These are phyloP conservation scores for Sanghuangporus baumii DNA, from an alignment of 1,284 basidiomycete genomes.

Conservation along the genomic window DNA sequence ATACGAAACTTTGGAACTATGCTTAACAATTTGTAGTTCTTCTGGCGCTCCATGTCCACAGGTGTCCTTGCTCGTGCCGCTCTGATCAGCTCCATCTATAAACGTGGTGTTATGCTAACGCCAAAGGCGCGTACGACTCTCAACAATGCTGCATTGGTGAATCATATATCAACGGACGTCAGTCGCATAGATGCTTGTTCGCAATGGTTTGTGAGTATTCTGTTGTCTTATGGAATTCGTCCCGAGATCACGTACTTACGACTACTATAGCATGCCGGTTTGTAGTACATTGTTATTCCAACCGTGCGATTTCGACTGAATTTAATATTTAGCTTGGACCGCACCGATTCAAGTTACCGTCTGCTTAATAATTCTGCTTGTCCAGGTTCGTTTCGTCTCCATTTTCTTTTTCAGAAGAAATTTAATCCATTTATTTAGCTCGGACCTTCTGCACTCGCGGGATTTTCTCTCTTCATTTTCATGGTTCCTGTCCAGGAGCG, in stretches of 20 bases:
- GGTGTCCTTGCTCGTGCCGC: slow-evolving; percentile 69
- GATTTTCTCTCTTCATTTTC: slow-evolving; percentile 68
- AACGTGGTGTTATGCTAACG: slow-evolving; percentile 60
- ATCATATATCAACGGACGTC: slow-evolving; percentile 70
- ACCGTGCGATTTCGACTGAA: slow-evolving; percentile 3
- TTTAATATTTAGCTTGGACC: slow-evolving; percentile 46
- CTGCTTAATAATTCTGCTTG: slow-evolving; percentile 56
- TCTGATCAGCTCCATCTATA: slow-evolving; percentile 72
- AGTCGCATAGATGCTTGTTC: slow-evolving; percentile 53
- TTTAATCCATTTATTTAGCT: slow-evolving; percentile 36
- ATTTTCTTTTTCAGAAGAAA: background rate
- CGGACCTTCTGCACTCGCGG: slow-evolving; percentile 71
- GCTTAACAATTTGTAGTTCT: slow-evolving; percentile 45
- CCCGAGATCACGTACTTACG: background rate
- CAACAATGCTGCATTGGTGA: slow-evolving; percentile 66
- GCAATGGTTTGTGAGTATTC: slow-evolving; percentile 61
- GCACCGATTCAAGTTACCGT: slow-evolving; percentile 62
- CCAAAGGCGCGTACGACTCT: slow-evolving; percentile 61
- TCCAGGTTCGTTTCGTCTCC: slow-evolving; percentile 36
- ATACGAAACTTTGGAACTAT: background rate
- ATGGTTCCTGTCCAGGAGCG: slow-evolving; percentile 67
- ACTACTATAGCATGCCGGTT: slow-evolving; percentile 22
- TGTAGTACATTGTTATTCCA: background rate
- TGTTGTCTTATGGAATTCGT: background rate
- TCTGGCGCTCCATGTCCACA: slow-evolving; percentile 70